Evolutionary conservation across 2,329 filamentous ascomycete genomes (phyloP).

Genomic region (Grosmannia huntii): DNA sequence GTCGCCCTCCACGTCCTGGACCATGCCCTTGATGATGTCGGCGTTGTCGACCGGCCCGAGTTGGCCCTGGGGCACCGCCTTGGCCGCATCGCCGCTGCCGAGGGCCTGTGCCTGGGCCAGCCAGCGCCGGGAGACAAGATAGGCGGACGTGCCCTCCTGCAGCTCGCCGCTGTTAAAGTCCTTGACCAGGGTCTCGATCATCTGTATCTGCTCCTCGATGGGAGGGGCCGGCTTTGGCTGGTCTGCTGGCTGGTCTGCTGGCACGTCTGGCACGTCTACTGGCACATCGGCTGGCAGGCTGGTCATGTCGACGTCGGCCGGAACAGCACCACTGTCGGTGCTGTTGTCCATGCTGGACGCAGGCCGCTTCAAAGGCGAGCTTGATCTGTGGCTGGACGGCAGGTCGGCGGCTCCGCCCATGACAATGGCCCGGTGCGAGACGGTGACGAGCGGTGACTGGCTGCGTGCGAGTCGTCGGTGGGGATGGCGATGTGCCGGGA

Average conservation of each 20-base stretch:
- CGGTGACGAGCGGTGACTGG: slow-evolving; percentile 38
- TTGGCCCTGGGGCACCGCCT: slow-evolving; percentile 45
- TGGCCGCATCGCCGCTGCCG: slow-evolving; percentile 39
- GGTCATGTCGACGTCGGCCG: slow-evolving; percentile 32
- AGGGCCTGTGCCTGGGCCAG: slow-evolving; percentile 58
- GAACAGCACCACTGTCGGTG: slow-evolving; percentile 12
- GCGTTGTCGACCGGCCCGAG: slow-evolving; percentile 81
- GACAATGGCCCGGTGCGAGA: slow-evolving; percentile 40
- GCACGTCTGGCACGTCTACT: slow-evolving; percentile 6
- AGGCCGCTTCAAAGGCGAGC: slow-evolving; percentile 51
- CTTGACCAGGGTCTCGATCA: slow-evolving; percentile 50
- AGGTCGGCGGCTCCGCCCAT: slow-evolving; percentile 46
- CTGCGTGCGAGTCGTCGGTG: slow-evolving; percentile 24
- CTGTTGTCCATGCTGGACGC: slow-evolving; percentile 50
- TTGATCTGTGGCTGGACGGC: slow-evolving; percentile 40
- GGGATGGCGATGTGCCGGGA: slow-evolving; percentile 16
- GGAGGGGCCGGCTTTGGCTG: slow-evolving; percentile 1
- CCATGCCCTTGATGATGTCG: slow-evolving; percentile 56
- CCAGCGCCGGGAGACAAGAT: slow-evolving; percentile 70
- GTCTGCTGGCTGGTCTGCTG: neutral
- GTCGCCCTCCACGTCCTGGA: slow-evolving; percentile 34
- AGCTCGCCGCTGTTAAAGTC: slow-evolving; percentile 38
- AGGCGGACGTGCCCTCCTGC: slow-evolving; percentile 63
- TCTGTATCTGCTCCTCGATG: slow-evolving; percentile 50
- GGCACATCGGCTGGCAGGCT: slow-evolving; percentile 13